Conservation (phyloP, 2,329 filamentous ascomycete species). For the Aureobasidium sp. region DNA sequence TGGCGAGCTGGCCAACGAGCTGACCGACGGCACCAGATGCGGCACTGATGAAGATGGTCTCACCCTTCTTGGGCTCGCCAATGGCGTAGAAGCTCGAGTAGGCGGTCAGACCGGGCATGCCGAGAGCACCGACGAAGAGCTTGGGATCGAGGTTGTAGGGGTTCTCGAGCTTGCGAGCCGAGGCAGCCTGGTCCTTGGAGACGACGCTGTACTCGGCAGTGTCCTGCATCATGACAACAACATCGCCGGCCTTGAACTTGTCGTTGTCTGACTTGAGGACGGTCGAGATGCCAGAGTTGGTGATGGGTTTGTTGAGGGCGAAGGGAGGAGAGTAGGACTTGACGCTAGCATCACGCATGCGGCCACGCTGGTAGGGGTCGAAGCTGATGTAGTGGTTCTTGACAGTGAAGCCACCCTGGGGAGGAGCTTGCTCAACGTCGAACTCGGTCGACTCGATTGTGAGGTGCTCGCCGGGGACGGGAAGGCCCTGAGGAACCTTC, state of each 20-base stretch:
- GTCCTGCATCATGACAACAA: conserved; percentile 44
- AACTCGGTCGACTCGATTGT: conserved; percentile 59
- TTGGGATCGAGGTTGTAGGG: conserved; percentile 58
- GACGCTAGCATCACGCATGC: conserved; percentile 59
- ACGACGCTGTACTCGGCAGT: conserved; percentile 58
- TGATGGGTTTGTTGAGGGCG: conserved; percentile 55
- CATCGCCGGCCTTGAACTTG: conserved; percentile 60
- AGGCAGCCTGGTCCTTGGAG: conserved; percentile 37
- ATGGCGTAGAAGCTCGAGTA: conserved; percentile 70
- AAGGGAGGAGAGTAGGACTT: conserved; percentile 65
- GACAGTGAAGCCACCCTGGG: conserved; percentile 59
- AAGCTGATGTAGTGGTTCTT: conserved; percentile 69
- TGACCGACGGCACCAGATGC: conserved; percentile 78
- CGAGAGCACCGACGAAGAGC: conserved; percentile 67
- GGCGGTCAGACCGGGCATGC: conserved; percentile 72
- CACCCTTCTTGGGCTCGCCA: conserved; percentile 65
- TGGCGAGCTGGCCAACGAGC: conserved; percentile 75
- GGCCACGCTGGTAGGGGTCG: conserved; percentile 78
- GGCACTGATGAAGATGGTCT: conserved; percentile 76
- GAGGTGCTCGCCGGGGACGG: conserved; percentile 65
- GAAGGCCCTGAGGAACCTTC: conserved; percentile 57
- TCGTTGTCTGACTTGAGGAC: conserved; percentile 62
- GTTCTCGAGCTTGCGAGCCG: conserved; percentile 57
- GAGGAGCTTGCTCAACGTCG: conserved; percentile 56
- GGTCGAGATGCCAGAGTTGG: conserved; percentile 57